Percentiles rank a stretch among this genome's conserved stretches.
Evolutionary conservation across 495 filamentous ascomycete species (phyloP).

Genomic region (Penicillium waksmanii): DNA sequence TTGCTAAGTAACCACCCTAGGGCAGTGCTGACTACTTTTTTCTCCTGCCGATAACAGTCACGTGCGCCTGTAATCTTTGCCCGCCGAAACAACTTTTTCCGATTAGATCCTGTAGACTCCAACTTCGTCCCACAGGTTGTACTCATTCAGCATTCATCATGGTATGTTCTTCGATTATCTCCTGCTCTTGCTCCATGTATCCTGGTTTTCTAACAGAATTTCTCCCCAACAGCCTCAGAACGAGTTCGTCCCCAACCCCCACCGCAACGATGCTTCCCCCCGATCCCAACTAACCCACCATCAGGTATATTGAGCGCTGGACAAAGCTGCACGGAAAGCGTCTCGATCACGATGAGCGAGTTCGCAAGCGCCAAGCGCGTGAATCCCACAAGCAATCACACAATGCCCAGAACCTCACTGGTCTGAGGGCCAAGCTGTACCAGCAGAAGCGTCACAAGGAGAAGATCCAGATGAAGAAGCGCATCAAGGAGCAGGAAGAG

Average conservation of each 20-base stretch:
- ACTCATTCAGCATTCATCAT: conserved; percentile 37
- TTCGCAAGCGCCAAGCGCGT: conserved; percentile 84
- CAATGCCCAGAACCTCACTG: conserved; percentile 88
- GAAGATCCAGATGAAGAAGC: conserved; percentile 99
- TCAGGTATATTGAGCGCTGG: conserved; percentile 84
- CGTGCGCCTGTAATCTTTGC: conserved; percentile 35
- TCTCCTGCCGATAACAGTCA: conserved; percentile 29
- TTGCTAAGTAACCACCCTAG: no score
- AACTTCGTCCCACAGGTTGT: conserved; percentile 23
- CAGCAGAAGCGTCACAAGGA: conserved; percentile 91
- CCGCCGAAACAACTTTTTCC: conserved; percentile 45
- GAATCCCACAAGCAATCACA: conserved; percentile 83
- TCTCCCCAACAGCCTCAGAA: conserved; percentile 72
- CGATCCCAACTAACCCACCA: conserved; percentile 17
- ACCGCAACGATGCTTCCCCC: conserved; percentile 9
- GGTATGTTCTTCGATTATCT: conserved; percentile 30
- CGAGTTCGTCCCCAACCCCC: conserved; percentile 55
- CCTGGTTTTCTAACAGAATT: conserved; percentile 19
- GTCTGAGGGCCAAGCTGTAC: conserved; percentile 91
- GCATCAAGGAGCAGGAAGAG: conserved; percentile 91
- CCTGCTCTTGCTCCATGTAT: no score
- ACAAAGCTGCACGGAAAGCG: conserved; percentile 79
- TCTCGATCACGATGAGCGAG: conserved; percentile 89
- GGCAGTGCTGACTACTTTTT: no score
- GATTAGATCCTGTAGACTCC: conserved; percentile 33